These are phyloP conservation scores for Akanthomyces lecanii DNA, from an alignment of 2,329 filamentous ascomycete species.

Conservation along the genomic window DNA sequence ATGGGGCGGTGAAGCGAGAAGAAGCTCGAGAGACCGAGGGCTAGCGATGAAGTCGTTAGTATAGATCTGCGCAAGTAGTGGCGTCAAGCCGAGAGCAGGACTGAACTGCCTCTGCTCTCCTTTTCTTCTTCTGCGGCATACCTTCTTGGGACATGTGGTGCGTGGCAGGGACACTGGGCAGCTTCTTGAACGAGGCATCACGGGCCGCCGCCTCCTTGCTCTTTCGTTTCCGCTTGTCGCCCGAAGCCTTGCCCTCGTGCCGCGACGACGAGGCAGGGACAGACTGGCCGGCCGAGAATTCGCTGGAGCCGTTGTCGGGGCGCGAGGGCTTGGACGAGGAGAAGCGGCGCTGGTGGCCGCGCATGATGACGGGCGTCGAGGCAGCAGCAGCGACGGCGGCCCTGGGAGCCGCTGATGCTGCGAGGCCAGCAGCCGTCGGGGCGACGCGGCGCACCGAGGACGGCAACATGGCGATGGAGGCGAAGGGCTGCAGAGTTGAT, in stretches of 20 bases:
- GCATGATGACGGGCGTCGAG: conserved; percentile 33
- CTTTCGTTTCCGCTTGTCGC: conserved; percentile 57
- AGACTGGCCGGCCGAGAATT: conserved; percentile 45
- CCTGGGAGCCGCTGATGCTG: conserved; percentile 39
- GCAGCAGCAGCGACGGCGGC: conserved; percentile 35
- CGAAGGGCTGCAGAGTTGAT: conserved; percentile 18
- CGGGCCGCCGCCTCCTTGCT: conserved; percentile 45
- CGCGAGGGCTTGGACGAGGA: conserved; percentile 61
- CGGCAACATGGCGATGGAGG: conserved; percentile 44
- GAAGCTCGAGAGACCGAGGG: conserved; percentile 84
- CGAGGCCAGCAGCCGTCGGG: conserved; percentile 38
- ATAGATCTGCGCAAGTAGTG: neutral
- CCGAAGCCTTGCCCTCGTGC: conserved; percentile 39
- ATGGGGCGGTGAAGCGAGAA: conserved; percentile 95
- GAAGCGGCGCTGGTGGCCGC: conserved; percentile 49
- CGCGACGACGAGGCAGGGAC: conserved; percentile 45
- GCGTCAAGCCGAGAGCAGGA: neutral
- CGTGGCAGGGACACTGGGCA: conserved; percentile 72
- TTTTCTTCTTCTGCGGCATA: conserved; percentile 32
- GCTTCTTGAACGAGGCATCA: conserved; percentile 48
- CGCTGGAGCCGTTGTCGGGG: conserved; percentile 52
- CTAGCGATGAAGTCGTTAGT: conserved; percentile 43
- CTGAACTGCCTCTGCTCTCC: neutral
- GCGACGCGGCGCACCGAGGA: conserved; percentile 54
- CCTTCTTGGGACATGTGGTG: conserved; percentile 66